These are phyloP conservation scores for Coprinopsis strossmayeri DNA, from an alignment of 768 basidiomycete genomes.

Conservation along the genomic window DNA sequence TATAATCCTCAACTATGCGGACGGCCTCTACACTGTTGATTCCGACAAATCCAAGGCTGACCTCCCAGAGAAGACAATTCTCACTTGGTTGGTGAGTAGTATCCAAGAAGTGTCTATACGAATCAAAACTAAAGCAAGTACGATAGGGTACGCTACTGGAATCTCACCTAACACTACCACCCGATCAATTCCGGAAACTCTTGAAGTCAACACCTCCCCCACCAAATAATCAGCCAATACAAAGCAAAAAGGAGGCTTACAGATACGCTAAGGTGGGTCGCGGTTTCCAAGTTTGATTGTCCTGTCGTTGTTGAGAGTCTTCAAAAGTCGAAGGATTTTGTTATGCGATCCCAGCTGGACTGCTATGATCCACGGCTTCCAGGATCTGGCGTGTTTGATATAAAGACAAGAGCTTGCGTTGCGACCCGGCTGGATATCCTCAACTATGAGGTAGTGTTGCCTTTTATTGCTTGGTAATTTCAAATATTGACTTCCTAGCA, in stretches of 20 bases:
- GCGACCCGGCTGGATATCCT: slow-evolving; percentile 80
- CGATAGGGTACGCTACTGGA: slow-evolving; percentile 82
- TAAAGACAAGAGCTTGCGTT: slow-evolving; percentile 88
- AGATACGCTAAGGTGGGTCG: slow-evolving; percentile 71
- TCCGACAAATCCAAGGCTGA: slow-evolving; percentile 36
- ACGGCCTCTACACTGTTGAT: slow-evolving; percentile 67
- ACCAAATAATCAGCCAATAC: slow-evolving; percentile 22
- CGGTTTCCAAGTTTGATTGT: not conserved
- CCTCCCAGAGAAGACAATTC: slow-evolving; percentile 54
- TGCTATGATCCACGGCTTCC: slow-evolving; percentile 77
- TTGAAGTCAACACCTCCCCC: slow-evolving; percentile 33
- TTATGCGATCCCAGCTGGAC: slow-evolving; percentile 96
- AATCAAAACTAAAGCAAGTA: not conserved
- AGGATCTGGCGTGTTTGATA: slow-evolving; percentile 89
- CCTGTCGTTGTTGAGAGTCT: not conserved
- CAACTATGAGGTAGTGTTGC: slow-evolving; percentile 58
- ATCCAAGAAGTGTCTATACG: not conserved
- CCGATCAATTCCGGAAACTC: slow-evolving; percentile 54
- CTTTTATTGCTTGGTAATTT: not conserved
- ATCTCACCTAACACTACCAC: slow-evolving; percentile 70
- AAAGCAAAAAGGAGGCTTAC: slow-evolving; percentile 61
- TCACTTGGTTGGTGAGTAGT: slow-evolving; percentile 63
- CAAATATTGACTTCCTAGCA: slow-evolving; percentile 21
- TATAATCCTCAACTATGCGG: slow-evolving; percentile 55
- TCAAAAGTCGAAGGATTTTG: slow-evolving; percentile 48